phyloP scores from a whole-genome alignment of 2,329 filamentous ascomycete genomes.

The Fusarium longipes region DNA sequence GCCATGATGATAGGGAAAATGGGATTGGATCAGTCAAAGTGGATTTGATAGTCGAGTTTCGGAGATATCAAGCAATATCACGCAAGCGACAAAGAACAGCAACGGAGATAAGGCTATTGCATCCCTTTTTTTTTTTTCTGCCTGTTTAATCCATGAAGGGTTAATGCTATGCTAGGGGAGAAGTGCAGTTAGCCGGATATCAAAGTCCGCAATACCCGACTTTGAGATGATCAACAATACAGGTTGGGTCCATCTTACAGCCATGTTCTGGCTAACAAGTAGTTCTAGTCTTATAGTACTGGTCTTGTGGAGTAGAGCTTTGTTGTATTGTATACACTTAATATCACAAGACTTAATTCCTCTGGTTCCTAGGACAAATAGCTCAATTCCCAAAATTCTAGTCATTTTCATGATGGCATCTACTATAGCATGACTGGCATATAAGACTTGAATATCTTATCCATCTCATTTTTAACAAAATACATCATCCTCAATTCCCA shows the following conservation, averaged over 20 bases:
- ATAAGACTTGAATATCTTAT: neutral
- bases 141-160: constrained; percentile 9
- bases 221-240: neutral
- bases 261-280: neutral
- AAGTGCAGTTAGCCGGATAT: constrained; percentile 20
- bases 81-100: constrained; percentile 13
- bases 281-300: neutral
- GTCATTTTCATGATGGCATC: constrained; percentile 24
- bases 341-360: neutral
- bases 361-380: neutral
- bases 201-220: constrained; percentile 19
- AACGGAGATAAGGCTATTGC: neutral
- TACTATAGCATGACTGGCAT: constrained; percentile 8
- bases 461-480: constrained; percentile 16
- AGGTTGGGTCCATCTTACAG: neutral
- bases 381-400: constrained; percentile 5
- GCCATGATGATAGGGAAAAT: constrained; percentile 4
- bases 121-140: constrained; percentile 2
- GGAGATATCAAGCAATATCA: constrained; percentile 19
- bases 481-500: constrained; percentile 4
- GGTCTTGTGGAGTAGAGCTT: neutral
- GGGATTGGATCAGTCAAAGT: constrained; percentile 5
- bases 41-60: constrained; percentile 23
- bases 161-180: constrained; percentile 13
- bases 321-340: neutral